These are phyloP conservation scores for Monosporascus ibericus DNA, from an alignment of 2,329 filamentous ascomycete species.

Conservation along the genomic window DNA sequence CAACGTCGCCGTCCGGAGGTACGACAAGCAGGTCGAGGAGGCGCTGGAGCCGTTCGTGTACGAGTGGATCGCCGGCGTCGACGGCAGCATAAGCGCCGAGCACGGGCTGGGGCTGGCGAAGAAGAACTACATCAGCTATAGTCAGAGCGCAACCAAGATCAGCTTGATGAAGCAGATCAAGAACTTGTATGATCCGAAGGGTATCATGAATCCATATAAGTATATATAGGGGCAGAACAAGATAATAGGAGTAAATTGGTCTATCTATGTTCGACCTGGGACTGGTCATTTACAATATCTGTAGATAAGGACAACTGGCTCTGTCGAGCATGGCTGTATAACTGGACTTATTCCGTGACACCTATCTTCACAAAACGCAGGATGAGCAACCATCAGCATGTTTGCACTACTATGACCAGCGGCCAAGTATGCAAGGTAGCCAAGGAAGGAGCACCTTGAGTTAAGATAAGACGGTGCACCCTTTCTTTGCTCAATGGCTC, in stretches of 20 bases:
- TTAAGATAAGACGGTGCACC: no score
- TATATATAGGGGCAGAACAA: conserved; percentile 56
- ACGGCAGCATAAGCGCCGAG: conserved; percentile 93
- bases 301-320: no score
- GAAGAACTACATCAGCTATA: conserved; percentile 93
- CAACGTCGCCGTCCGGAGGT: conserved; percentile 77
- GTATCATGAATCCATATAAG: conserved; percentile 99
- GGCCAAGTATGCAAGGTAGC: no score
- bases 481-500: no score
- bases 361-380: no score
- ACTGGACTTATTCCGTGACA: no score
- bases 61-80: conserved; percentile 85
- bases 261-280: background rate
- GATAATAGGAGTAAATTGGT: background rate
- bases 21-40: conserved; percentile 82
- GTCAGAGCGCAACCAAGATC: conserved; percentile 80
- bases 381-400: no score
- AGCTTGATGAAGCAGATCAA: conserved; percentile 94
- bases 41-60: conserved; percentile 92
- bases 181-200: conserved; percentile 88
- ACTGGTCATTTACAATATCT: no score
- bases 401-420: no score
- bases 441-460: no score
- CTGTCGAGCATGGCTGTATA: no score
- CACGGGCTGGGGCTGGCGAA: conserved; percentile 92